Percentiles rank a stretch among this genome's conserved stretches.
These are phyloP conservation scores for Ophiostoma australiae DNA, from an alignment of 2,329 filamentous ascomycete genomes.

Conservation along the genomic window DNA sequence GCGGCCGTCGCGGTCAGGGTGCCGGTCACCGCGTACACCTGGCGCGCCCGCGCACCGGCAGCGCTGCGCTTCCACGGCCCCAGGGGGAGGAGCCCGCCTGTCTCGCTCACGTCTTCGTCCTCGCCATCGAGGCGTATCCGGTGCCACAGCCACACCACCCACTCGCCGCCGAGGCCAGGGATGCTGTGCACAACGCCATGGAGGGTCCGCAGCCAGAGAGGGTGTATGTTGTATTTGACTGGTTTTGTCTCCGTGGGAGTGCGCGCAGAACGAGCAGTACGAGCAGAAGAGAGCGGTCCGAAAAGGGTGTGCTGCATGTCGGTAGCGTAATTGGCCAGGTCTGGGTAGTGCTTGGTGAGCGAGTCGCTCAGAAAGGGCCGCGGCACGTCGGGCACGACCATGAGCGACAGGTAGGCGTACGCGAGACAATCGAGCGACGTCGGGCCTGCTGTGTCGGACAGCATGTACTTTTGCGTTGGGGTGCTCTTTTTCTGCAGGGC, in stretches of 20 bases:
- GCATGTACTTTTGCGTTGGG: neutral
- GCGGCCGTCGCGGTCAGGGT: conserved; percentile 38
- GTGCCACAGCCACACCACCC: conserved; percentile 34
- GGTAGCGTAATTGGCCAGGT: conserved; percentile 25
- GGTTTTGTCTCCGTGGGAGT: neutral
- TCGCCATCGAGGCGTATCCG: conserved; percentile 30
- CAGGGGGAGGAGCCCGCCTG: conserved; percentile 24
- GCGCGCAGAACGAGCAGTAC: neutral
- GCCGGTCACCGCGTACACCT: conserved; percentile 34
- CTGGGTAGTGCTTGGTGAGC: conserved; percentile 22
- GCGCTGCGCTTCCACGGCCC: conserved; percentile 23
- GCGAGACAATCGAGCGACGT: conserved; percentile 73
- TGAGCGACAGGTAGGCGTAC: conserved; percentile 72
- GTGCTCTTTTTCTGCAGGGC: conserved; percentile 48
- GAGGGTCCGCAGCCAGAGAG: conserved; percentile 31
- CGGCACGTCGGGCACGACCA: conserved; percentile 46
- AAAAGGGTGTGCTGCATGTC: conserved; percentile 25
- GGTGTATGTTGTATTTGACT: neutral
- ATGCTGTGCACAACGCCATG: conserved; percentile 34
- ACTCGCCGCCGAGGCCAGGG: conserved; percentile 34
- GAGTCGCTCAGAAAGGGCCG: conserved; percentile 35
- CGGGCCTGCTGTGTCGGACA: conserved; percentile 38
- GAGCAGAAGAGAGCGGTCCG: neutral
- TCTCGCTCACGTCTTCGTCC: neutral
- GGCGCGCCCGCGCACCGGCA: conserved; percentile 28